These are phyloP conservation scores for Cercospora sp. DNA, from an alignment of 2,329 filamentous ascomycete species.

Conservation along the genomic window DNA sequence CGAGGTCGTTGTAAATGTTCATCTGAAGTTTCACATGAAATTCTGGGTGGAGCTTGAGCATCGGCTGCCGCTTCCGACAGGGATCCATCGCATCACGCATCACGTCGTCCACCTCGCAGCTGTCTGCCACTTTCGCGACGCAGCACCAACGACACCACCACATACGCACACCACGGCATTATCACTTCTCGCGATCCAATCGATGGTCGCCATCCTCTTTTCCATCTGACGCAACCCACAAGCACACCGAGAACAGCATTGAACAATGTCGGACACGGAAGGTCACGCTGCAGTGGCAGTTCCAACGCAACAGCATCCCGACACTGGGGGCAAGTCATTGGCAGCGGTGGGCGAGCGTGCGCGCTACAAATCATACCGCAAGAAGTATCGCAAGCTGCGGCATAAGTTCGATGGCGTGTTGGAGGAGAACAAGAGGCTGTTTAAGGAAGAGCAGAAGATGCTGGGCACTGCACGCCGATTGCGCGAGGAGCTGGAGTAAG, in stretches of 20 bases:
- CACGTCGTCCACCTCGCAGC: neutral
- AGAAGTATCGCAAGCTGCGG: slow-evolving; percentile 94
- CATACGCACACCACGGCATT: neutral
- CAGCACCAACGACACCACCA: neutral
- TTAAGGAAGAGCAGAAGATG: slow-evolving; percentile 77
- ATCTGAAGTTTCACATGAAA: slow-evolving; percentile 7
- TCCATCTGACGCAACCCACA: neutral
- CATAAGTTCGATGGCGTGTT: slow-evolving; percentile 74
- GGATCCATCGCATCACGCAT: slow-evolving; percentile 2
- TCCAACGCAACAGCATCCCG: slow-evolving; percentile 19
- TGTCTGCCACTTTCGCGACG: neutral
- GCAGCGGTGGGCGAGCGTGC: slow-evolving; percentile 25
- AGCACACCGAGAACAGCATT: neutral
- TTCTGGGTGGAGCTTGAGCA: slow-evolving; percentile 8
- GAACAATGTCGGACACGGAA: slow-evolving; percentile 38
- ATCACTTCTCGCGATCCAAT: neutral
- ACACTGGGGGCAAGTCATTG: slow-evolving; percentile 29
- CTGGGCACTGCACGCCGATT: slow-evolving; percentile 78
- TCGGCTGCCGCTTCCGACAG: slow-evolving; percentile 3
- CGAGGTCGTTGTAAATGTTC: neutral
- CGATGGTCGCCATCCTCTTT: neutral
- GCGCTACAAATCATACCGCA: slow-evolving; percentile 50
- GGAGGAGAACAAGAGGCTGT: slow-evolving; percentile 77
- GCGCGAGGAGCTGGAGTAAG: slow-evolving; percentile 89
- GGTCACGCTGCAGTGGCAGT: slow-evolving; percentile 10